Evolutionary conservation across 208 protist genomes (phyloP), one percentile per base, ranked within the genome.

Genomic region (Acanthamoeba lenticulata): DNA sequence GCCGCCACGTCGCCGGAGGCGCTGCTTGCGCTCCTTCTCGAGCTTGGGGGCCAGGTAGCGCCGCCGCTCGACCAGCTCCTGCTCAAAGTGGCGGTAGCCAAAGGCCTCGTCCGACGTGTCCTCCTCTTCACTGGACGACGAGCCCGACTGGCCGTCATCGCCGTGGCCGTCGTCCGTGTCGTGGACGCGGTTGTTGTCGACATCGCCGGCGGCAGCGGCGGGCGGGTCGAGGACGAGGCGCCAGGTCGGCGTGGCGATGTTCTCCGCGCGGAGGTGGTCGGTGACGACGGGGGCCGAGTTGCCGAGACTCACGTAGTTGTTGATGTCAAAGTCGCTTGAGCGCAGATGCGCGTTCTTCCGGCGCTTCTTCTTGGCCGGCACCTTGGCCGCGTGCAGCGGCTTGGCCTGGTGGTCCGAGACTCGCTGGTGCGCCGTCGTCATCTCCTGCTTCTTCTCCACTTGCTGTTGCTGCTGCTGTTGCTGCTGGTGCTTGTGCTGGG

Each of bases 301-400:
- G 32, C 67, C 67, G 67, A 77, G 29, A 32, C 67, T 77, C 34
- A 77, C 36, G 67, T 77, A 77, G 67, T 77, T 77, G 67, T 77
- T 77, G 67, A 77, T 77, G 36, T 77, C 67, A 42, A 44, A 77
- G 36, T 77, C 67, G 36, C 67, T 77, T 32, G 67, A 77, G 3
- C 67, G 67, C 67, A 77, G 67, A 11, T 77, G 21, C 17, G 67
- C 34, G 36, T 77, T 1, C 67, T 77, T 77, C 29, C 67, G 67
- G 19, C 40, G 34, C 67, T 77, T 77, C 67, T 77, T 77, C 55
- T 62, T 62, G 55, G 55, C 55, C 24, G 55, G 55, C 55, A 5
- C 55, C 55, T 62, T 62, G 24, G 55, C 55, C 1, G 55, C 55
- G 24, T 24, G 55, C 21, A 9, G 55, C 0, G 21, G 24, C 55